A percentile compares a stretch with the other conserved stretches of the same genome.
Conservation (phyloP, 2,329 filamentous ascomycete species). For the Cercospora beticola region DNA sequence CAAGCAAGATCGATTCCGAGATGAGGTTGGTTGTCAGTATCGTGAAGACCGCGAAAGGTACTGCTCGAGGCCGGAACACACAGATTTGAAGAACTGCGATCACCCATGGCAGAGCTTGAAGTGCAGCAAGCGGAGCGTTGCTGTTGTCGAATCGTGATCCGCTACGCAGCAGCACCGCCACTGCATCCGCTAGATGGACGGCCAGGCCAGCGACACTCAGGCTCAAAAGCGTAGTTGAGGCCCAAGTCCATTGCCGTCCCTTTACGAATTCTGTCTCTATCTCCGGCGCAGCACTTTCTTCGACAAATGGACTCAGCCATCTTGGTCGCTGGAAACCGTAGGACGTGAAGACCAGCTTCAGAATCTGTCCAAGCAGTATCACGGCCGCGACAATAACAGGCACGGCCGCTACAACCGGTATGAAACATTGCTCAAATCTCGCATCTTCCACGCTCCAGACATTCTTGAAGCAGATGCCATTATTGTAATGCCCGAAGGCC, state of each 20-base stretch:
- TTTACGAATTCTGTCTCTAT: constrained; percentile 34
- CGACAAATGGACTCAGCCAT: constrained; percentile 56
- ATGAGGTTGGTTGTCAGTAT: constrained; percentile 29
- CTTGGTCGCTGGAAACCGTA: constrained; percentile 40
- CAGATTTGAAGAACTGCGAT: constrained; percentile 27
- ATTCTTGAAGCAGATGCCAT: constrained; percentile 28
- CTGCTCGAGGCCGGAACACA: constrained; percentile 30
- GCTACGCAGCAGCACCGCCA: neutral
- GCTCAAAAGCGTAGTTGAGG: constrained; percentile 22
- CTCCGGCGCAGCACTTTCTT: constrained; percentile 39
- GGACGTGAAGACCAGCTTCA: constrained; percentile 33
- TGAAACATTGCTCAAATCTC: constrained; percentile 44
- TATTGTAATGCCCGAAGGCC: no score
- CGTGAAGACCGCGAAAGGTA: constrained; percentile 30
- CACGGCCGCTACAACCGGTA: constrained; percentile 41
- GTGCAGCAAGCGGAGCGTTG: constrained; percentile 12
- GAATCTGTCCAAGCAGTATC: constrained; percentile 40
- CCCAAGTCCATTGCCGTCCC: constrained; percentile 33
- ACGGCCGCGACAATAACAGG: constrained; percentile 41
- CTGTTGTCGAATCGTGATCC: neutral
- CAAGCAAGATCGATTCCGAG: constrained; percentile 29
- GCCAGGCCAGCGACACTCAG: constrained; percentile 24
- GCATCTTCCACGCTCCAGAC: constrained; percentile 40
- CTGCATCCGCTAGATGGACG: constrained; percentile 22
- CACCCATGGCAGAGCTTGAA: constrained; percentile 29